These are phyloP conservation scores for Coniochaeta pulveracea DNA, from an alignment of 2,329 filamentous ascomycete genomes.

Conservation along the genomic window DNA sequence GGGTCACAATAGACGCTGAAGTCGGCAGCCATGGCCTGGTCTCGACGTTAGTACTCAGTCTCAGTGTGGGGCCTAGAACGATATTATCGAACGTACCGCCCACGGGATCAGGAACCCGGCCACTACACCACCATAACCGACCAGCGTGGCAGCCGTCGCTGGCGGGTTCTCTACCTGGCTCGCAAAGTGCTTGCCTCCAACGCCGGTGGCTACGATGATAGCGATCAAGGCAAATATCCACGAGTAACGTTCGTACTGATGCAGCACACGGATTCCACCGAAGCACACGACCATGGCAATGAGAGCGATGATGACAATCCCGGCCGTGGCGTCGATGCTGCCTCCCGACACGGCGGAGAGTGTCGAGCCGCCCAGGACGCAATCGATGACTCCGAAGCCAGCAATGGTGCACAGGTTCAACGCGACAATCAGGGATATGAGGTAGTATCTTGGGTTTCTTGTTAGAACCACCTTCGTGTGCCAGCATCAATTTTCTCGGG, in stretches of 20 bases:
- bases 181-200: neutral
- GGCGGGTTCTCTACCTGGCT: slow-evolving; percentile 21
- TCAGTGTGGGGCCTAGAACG: too few relatives aligned
- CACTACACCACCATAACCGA: slow-evolving; percentile 49
- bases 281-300: slow-evolving; percentile 45
- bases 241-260: slow-evolving; percentile 43
- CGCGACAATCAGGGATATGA: neutral
- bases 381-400: slow-evolving; percentile 48
- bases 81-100: slow-evolving; percentile 23
- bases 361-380: slow-evolving; percentile 45
- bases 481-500: slow-evolving; percentile 6
- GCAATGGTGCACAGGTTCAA: slow-evolving; percentile 39
- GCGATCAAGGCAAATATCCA: slow-evolving; percentile 42
- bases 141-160: slow-evolving; percentile 30
- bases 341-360: slow-evolving; percentile 38
- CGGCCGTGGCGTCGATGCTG: slow-evolving; percentile 37
- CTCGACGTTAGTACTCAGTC: neutral
- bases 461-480: neutral
- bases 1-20: neutral
- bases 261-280: slow-evolving; percentile 42
- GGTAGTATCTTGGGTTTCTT: slow-evolving; percentile 12
- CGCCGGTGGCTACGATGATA: slow-evolving; percentile 27
- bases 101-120: slow-evolving; percentile 55
- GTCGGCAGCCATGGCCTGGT: neutral
- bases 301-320: slow-evolving; percentile 47